Evolutionary conservation across 2,329 filamentous ascomycete genomes (phyloP).

Genomic region (Ampelomyces quisqualis): DNA sequence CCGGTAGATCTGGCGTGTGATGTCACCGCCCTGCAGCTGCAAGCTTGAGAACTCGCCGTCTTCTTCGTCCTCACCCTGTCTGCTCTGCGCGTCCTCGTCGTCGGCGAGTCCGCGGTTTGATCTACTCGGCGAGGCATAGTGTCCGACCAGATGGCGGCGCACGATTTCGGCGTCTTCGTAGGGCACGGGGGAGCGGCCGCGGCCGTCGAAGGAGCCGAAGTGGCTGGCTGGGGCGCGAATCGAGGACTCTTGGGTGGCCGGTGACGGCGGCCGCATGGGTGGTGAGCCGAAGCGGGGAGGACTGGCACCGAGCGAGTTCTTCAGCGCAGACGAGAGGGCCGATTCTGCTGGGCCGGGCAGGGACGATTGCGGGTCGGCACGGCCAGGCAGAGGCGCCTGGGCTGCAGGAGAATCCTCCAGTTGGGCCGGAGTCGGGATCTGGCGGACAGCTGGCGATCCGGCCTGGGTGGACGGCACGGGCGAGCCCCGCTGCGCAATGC

Average conservation of each 20-base stretch:
- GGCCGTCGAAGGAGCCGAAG: slow-evolving; percentile 82
- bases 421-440: slow-evolving; percentile 54
- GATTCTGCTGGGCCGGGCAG: slow-evolving; percentile 78
- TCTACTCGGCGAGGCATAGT: slow-evolving; percentile 42
- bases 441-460: slow-evolving; percentile 52
- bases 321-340: slow-evolving; percentile 83
- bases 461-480: slow-evolving; percentile 51
- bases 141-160: slow-evolving; percentile 76
- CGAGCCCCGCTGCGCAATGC: slow-evolving; percentile 57
- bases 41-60: slow-evolving; percentile 89
- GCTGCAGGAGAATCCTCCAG: slow-evolving; percentile 44
- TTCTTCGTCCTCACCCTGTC: slow-evolving; percentile 45
- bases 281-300: slow-evolving; percentile 67
- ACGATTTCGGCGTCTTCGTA: slow-evolving; percentile 91
- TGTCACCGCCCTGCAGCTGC: slow-evolving; percentile 88
- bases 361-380: slow-evolving; percentile 57
- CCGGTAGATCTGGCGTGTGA: slow-evolving; percentile 91
- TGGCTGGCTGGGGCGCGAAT: slow-evolving; percentile 63
- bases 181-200: slow-evolving; percentile 58
- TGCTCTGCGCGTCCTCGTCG: slow-evolving; percentile 40
- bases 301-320: slow-evolving; percentile 68
- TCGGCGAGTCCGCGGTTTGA: slow-evolving; percentile 28
- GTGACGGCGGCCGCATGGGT: slow-evolving; percentile 59
- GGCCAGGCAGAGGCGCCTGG: slow-evolving; percentile 65
- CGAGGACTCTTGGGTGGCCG: slow-evolving; percentile 48